A percentile compares a stretch with the other conserved stretches of the same genome.
These are phyloP conservation scores for Aegilops umbellulata DNA, from an alignment of 176 grass and related monocot genomes.

Conservation along the genomic window DNA sequence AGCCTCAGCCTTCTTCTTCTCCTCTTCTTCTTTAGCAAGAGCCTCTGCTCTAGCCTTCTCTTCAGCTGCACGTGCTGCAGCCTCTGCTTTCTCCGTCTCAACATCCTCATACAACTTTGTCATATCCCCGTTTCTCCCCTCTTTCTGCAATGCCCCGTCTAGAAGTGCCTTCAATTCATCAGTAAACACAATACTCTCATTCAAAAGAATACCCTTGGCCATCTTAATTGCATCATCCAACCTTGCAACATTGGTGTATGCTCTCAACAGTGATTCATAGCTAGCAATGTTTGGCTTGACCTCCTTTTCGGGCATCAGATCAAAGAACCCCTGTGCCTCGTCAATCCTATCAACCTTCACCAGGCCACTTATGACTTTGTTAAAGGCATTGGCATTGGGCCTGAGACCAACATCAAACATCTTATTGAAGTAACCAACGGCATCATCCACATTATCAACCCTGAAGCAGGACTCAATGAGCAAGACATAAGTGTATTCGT, in stretches of 20 bases:
- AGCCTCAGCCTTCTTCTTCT: slow-evolving; percentile 75
- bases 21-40: slow-evolving; percentile 78
- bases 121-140: slow-evolving; percentile 65
- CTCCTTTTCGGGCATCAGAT: slow-evolving; percentile 72
- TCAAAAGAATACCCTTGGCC: slow-evolving; percentile 63
- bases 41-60: slow-evolving; percentile 78
- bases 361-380: slow-evolving; percentile 67
- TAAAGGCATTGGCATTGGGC: slow-evolving; percentile 70
- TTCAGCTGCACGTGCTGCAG: slow-evolving; percentile 62
- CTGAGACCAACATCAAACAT: slow-evolving; percentile 66
- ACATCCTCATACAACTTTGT: slow-evolving; percentile 72
- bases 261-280: slow-evolving; percentile 73
- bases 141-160: slow-evolving; percentile 55
- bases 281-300: slow-evolving; percentile 72
- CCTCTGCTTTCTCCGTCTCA: slow-evolving; percentile 66
- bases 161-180: slow-evolving; percentile 68
- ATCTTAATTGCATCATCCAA: slow-evolving; percentile 70
- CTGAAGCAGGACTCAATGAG: slow-evolving; percentile 70
- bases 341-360: slow-evolving; percentile 54
- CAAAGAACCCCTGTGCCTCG: slow-evolving; percentile 61
- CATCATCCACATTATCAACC: slow-evolving; percentile 60
- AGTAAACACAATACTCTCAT: slow-evolving; percentile 52
- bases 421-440: slow-evolving; percentile 66
- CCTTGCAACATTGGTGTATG: slow-evolving; percentile 44
- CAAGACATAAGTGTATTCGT: slow-evolving; percentile 71